Conservation (phyloP, 177 flowering plant species). For the Vitis hybrid region DNA sequence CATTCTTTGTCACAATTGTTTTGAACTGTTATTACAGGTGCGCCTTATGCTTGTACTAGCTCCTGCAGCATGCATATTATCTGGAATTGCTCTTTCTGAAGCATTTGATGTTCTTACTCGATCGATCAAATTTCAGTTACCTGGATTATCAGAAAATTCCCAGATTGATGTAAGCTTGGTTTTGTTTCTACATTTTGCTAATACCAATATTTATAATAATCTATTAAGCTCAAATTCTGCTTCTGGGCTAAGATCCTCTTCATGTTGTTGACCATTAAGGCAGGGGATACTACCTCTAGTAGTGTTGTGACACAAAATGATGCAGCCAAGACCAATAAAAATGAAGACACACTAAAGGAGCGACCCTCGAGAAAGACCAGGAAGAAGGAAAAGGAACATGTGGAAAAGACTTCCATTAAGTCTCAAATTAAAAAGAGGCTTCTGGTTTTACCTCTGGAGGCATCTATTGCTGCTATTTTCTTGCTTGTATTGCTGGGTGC, state of each 20-base stretch:
- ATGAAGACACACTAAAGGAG: constrained; percentile 63
- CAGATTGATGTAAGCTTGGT: constrained; percentile 49
- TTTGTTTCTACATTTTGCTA: constrained; percentile 10
- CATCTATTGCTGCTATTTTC: constrained; percentile 70
- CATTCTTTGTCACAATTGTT: constrained; percentile 5
- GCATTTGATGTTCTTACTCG: constrained; percentile 89
- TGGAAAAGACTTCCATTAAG: constrained; percentile 51
- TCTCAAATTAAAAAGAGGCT: constrained; percentile 62
- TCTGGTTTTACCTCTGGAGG: constrained; percentile 76
- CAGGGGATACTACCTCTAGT: constrained; percentile 55
- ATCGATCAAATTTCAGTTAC: constrained; percentile 79
- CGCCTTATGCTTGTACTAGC: constrained; percentile 99
- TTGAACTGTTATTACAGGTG: constrained; percentile 50
- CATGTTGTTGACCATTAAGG: constrained; percentile 46
- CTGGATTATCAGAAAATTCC: constrained; percentile 27
- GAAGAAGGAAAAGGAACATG: constrained; percentile 80
- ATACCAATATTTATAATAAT: background rate
- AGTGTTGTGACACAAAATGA: constrained; percentile 39
- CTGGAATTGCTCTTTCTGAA: constrained; percentile 97
- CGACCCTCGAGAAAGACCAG: constrained; percentile 65
- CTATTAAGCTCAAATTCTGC: constrained; percentile 2
- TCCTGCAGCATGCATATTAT: constrained; percentile 97
- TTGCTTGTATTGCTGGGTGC: constrained; percentile 82
- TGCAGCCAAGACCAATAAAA: constrained; percentile 51
- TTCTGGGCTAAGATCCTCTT: constrained; percentile 17